Conservation (phyloP, 2,329 filamentous ascomycete genomes). For the Fusarium luffae region DNA sequence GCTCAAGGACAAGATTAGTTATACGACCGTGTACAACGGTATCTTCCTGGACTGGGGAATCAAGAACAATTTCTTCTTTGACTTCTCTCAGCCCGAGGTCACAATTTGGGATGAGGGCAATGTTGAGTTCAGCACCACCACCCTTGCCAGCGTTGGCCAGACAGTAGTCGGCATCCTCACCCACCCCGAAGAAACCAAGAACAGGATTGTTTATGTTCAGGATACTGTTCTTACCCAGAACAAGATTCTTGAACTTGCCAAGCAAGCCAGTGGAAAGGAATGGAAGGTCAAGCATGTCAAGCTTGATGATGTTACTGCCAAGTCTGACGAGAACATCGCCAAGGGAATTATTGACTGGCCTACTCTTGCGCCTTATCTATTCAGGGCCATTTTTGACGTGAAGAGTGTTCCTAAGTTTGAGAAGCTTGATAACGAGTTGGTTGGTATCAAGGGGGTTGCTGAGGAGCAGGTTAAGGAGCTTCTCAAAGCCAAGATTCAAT, state of each 20-base stretch:
- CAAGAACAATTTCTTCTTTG: conserved; percentile 56
- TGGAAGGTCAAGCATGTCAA: conserved; percentile 58
- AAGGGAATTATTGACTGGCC: conserved; percentile 46
- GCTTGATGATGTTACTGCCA: conserved; percentile 45
- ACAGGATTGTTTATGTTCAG: conserved; percentile 60
- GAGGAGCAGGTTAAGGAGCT: conserved; percentile 54
- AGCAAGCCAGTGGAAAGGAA: conserved; percentile 58
- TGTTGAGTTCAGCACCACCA: conserved; percentile 59
- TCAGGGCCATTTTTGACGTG: conserved; percentile 47
- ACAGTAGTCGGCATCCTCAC: conserved; percentile 61
- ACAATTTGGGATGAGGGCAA: conserved; percentile 64
- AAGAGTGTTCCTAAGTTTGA: conserved; percentile 49
- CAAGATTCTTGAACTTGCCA: conserved; percentile 57
- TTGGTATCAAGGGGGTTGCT: conserved; percentile 57
- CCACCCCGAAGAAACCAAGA: conserved; percentile 64
- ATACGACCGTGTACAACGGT: conserved; percentile 65
- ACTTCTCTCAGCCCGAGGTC: conserved; percentile 52
- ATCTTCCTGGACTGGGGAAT: conserved; percentile 70
- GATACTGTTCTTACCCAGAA: conserved; percentile 59
- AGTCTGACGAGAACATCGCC: conserved; percentile 47
- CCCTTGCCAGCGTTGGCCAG: conserved; percentile 58
- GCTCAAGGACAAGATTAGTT: conserved; percentile 59
- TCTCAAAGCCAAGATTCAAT: conserved; percentile 38
- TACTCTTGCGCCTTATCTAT: conserved; percentile 50
- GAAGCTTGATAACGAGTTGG: conserved; percentile 56